Evolutionary conservation across 176 grass and related monocot genomes (phyloP).

Genomic region (Oryza longistaminata): DNA sequence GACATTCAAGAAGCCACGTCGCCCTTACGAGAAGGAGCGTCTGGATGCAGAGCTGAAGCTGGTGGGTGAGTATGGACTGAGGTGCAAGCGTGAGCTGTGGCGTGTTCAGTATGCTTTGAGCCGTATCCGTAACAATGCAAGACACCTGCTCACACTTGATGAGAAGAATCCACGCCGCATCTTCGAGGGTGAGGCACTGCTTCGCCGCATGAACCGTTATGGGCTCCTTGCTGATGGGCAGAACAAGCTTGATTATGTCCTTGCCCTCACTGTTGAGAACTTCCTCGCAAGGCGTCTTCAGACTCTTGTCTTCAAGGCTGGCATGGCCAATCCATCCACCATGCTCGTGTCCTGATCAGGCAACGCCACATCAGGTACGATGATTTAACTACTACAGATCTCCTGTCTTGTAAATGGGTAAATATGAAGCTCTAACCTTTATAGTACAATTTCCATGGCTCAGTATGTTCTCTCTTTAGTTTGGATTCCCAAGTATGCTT

Average conservation of each 20-base stretch:
- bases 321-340: slow-evolving; percentile 70
- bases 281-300: slow-evolving; percentile 55
- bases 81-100: slow-evolving; percentile 49
- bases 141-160: slow-evolving; percentile 47
- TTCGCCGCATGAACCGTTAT: slow-evolving; percentile 47
- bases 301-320: slow-evolving; percentile 59
- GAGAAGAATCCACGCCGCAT: slow-evolving; percentile 47
- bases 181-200: slow-evolving; percentile 51
- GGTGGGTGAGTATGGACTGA: slow-evolving; percentile 47
- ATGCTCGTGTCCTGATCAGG: slow-evolving; percentile 62
- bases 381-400: not conserved
- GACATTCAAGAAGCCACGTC: slow-evolving; percentile 42
- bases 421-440: slow-evolving; percentile 1
- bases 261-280: slow-evolving; percentile 52
- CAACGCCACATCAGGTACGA: slow-evolving; percentile 54
- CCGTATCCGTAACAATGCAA: slow-evolving; percentile 46
- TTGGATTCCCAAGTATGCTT: not conserved
- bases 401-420: not conserved
- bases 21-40: slow-evolving; percentile 40
- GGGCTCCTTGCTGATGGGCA: slow-evolving; percentile 44
- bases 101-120: slow-evolving; percentile 49
- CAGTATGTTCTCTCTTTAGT: not conserved
- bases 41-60: slow-evolving; percentile 46
- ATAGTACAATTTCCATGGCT: not conserved
- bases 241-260: slow-evolving; percentile 58